Evolutionary conservation across 805 yeast species (phyloP), one percentile per base, ranked within the genome.

Genomic region (Myxozyma mucilagina): DNA sequence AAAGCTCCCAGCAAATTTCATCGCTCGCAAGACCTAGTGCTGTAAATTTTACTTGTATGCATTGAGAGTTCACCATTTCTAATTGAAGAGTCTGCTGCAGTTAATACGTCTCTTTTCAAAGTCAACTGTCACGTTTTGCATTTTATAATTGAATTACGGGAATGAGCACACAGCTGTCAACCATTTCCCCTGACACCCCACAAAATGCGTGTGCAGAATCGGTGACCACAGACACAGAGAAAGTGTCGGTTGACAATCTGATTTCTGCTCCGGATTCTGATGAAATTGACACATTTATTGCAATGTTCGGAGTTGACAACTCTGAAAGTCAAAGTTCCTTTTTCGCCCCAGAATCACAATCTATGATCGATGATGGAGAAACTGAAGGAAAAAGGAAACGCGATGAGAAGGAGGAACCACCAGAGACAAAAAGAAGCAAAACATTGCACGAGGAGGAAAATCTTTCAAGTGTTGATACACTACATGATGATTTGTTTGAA

Each of bases 131-230:
- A 8, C 18, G 45, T 45, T 6, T 45, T 45, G 14, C 35, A 45
- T 24, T 45, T 20, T 13, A 16, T 13, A 24, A 24, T 45, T 45
- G 14, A 24, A 36, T 13, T 10, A 39, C 36, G 38, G 54, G 54
- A 39, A 50, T 50, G 54, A 38, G 54, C 54, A 36, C 54, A 14
- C 47, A 38, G 45, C 29, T 31, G 10, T 36, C 18, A 14, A 18
- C 43, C 36, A 24, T 20, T 10, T 14, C 38, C 11, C 10, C 31
- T 48, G 32, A 24, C 48, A 29, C 52, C n/a, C 39, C 52, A 36
- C 52, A 50, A 10, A 39, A 24, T 24, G 47, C 18, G 6, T 31
- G 16, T 38, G n/a, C 47, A 18, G 10, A 50, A 6, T 24, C 41
- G 11, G 20, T 11, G n/a, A 24, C 24, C 44, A 20, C 16, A 18